Percentiles rank a stretch among this genome's conserved stretches.
Evolutionary conservation across 441 rosid genomes (phyloP).

Genomic region (Populus tomentosa): DNA sequence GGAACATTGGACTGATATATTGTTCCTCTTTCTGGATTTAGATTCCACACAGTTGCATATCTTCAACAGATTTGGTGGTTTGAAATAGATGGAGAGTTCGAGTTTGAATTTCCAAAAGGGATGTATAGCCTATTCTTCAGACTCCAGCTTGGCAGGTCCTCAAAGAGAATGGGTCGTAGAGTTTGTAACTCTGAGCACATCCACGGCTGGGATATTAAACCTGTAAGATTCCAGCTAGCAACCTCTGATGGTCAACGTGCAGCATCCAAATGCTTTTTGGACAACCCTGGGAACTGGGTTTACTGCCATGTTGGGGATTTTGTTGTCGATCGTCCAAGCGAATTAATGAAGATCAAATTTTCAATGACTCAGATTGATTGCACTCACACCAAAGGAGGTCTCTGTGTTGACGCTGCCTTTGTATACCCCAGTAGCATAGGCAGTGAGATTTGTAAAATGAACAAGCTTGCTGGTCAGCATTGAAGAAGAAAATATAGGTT

Average conservation of each 20-base stretch:
- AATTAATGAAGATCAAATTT: constrained; percentile 42
- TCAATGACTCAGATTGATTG: constrained; percentile 88
- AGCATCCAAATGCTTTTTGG: constrained; percentile 36
- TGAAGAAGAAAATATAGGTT: neutral
- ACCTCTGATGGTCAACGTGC: constrained; percentile 60
- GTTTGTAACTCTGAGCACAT: constrained; percentile 49
- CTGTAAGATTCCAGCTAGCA: constrained; percentile 56
- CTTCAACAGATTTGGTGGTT: constrained; percentile 90
- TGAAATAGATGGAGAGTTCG: constrained; percentile 70
- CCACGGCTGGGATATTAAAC: constrained; percentile 81
- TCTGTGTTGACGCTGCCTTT: constrained; percentile 54
- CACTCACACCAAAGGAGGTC: constrained; percentile 75
- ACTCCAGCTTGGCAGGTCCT: constrained; percentile 35
- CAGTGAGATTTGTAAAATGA: neutral
- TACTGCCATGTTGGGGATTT: constrained; percentile 45
- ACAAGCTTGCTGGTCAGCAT: neutral
- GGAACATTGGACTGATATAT: neutral
- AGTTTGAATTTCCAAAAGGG: constrained; percentile 60
- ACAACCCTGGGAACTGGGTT: constrained; percentile 57
- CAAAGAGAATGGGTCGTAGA: constrained; percentile 3
- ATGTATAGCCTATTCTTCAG: constrained; percentile 71
- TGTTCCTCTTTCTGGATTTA: constrained; percentile 14
- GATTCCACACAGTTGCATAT: constrained; percentile 65
- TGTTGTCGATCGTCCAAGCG: constrained; percentile 31
- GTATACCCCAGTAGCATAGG: constrained; percentile 35